These are phyloP conservation scores for Panus rudis DNA, from an alignment of 768 basidiomycete genomes.

Conservation along the genomic window DNA sequence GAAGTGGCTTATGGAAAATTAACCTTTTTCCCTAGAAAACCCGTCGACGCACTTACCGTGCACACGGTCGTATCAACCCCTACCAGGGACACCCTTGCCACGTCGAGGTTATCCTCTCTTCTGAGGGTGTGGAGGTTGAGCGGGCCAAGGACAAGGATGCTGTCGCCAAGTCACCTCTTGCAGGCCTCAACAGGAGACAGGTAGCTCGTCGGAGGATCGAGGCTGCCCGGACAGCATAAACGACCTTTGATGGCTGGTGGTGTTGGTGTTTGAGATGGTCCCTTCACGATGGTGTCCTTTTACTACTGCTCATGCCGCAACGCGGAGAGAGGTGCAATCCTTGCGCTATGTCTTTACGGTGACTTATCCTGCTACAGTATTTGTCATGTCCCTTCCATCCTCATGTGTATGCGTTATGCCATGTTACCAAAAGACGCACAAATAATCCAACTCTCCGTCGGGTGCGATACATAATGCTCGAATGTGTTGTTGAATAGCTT, in stretches of 20 bases:
- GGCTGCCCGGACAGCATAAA: conserved; percentile 47
- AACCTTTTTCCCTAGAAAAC: conserved; percentile 62
- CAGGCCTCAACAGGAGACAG: conserved; percentile 79
- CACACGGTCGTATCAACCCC: conserved; percentile 96
- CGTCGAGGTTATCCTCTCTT: conserved; percentile 88
- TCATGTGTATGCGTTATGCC: conserved; percentile 25
- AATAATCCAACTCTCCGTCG: too few species aligned
- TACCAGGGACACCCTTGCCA: conserved; percentile 98
- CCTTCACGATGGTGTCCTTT: too few species aligned
- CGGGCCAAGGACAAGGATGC: conserved; percentile 80
- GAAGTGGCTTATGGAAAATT: conserved; percentile 4
- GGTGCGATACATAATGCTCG: too few species aligned
- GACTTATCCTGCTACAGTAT: background rate
- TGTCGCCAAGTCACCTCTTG: conserved; percentile 40
- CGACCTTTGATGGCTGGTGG: too few species aligned
- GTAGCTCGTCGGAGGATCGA: conserved; percentile 83
- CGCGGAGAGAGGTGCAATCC: too few species aligned
- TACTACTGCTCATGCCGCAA: too few species aligned
- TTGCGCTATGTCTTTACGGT: too few species aligned
- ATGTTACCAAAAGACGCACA: conserved; percentile 20
- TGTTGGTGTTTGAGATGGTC: background rate
- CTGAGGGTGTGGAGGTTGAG: conserved; percentile 77
- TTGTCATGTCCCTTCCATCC: conserved; percentile 14
- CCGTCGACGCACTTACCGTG: conserved; percentile 98
- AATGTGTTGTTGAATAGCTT: too few species aligned